phyloP scores from a whole-genome alignment of 176 grass and related monocot genomes.

The Oryza brachyantha region DNA sequence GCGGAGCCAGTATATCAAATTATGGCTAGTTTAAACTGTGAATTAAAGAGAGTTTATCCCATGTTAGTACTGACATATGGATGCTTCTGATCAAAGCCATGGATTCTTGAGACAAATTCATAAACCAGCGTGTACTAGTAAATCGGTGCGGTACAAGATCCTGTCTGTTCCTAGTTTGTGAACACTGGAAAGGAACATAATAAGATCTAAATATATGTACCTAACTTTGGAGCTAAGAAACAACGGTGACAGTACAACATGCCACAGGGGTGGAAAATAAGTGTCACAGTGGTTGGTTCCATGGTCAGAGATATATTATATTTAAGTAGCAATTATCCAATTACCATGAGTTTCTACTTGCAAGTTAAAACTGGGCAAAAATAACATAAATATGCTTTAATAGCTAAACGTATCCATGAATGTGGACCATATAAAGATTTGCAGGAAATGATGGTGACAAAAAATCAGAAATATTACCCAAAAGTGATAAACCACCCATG shows the following conservation, averaged over 20 bases:
- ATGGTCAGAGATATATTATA: not conserved
- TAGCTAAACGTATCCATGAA: slow-evolving; percentile 15
- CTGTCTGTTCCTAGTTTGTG: not conserved
- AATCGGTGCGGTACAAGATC: not conserved
- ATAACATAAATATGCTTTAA: not conserved
- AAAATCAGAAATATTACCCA: slow-evolving; percentile 61
- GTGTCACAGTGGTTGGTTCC: not conserved
- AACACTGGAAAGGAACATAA: not conserved
- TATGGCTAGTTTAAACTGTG: not conserved
- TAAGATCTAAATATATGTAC: not conserved
- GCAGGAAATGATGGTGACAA: not conserved
- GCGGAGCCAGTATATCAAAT: not conserved
- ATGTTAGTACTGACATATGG: not conserved
- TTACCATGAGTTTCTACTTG: not conserved
- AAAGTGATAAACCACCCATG: slow-evolving; percentile 96
- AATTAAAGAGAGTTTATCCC: not conserved
- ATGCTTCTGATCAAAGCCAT: not conserved
- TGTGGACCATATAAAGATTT: slow-evolving; percentile 8
- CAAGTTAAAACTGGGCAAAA: not conserved
- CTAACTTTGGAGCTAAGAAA: not conserved
- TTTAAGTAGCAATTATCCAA: not conserved
- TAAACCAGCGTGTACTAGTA: not conserved
- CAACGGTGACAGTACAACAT: not conserved
- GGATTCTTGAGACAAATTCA: not conserved
- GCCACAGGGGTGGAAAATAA: not conserved